Conservation (phyloP, 352 stramenopile genomes). For the Globisporangium carolinianum region DNA sequence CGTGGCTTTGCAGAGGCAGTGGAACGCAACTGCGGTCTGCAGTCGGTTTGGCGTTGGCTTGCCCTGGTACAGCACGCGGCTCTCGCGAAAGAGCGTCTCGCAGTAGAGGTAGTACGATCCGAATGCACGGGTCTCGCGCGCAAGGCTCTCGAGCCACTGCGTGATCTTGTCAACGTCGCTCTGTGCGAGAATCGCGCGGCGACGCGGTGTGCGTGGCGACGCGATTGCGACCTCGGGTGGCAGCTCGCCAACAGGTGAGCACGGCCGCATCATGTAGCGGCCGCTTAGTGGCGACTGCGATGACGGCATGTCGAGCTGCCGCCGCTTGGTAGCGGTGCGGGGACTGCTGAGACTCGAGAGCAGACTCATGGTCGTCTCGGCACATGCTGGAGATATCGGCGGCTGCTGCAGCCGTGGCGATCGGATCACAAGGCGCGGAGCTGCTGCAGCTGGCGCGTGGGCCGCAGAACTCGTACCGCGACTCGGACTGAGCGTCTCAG, state of each 20-base stretch:
- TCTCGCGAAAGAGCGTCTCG: constrained; percentile 68
- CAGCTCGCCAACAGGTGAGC: constrained; percentile 27
- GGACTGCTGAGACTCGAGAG: neutral
- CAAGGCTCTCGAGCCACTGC: constrained; percentile 49
- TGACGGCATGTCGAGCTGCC: neutral
- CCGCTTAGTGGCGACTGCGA: neutral
- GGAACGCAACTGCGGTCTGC: constrained; percentile 66
- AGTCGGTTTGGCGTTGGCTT: constrained; percentile 62
- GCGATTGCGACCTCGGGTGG: constrained; percentile 14
- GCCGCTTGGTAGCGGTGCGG: neutral
- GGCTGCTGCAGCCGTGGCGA: constrained; percentile 1
- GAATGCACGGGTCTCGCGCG: constrained; percentile 30
- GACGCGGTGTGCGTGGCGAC: constrained; percentile 4
- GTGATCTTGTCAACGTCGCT: constrained; percentile 59
- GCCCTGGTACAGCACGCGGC: constrained; percentile 42
- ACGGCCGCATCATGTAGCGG: constrained; percentile 9
- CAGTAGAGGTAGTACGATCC: constrained; percentile 71
- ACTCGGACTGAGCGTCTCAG: constrained; percentile 1
- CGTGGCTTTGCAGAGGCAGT: constrained; percentile 61
- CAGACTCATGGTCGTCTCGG: neutral
- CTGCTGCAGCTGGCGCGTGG: neutral
- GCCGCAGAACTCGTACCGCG: neutral
- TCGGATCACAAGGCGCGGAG: neutral
- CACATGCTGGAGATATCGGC: neutral
- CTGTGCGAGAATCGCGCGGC: constrained; percentile 26